Conservation (phyloP, 75 land plant species). For the Pinus taeda region DNA sequence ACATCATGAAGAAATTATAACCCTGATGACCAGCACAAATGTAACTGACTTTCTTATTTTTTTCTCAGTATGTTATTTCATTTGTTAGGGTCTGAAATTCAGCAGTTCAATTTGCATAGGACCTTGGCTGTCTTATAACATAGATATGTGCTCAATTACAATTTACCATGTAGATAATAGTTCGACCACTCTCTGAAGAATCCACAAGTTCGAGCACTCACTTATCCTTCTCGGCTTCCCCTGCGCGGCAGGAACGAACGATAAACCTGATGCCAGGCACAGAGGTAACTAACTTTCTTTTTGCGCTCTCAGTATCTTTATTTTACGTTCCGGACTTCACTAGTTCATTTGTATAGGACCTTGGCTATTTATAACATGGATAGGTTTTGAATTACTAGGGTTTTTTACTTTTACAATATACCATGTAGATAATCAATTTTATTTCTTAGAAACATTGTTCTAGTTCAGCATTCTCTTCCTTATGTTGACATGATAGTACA, state of each 20-base stretch:
- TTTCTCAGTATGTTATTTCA: no score
- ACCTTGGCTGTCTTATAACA: no score
- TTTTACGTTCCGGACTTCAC: background rate
- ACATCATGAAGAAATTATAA: background rate
- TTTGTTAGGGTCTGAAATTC: no score
- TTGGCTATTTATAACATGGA: background rate
- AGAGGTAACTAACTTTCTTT: background rate
- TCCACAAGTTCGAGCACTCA: background rate
- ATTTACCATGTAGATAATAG: no score
- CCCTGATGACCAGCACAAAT: background rate
- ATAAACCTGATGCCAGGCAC: background rate
- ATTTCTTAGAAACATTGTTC: background rate
- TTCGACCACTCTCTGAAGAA: background rate
- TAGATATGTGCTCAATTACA: no score
- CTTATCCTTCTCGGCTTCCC: background rate
- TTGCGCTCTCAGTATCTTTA: background rate
- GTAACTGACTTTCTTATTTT: background rate
- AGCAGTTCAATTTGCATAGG: no score
- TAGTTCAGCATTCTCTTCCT: background rate
- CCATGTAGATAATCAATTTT: background rate
- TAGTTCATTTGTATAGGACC: background rate
- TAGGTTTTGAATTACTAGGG: background rate
- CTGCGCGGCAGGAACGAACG: background rate
- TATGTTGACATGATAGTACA: background rate
- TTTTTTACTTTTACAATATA: background rate